Percentiles rank a stretch among this genome's conserved stretches.
Conservation (phyloP, 1,139 yeast species). For the Sugiyamaella castrensis region DNA sequence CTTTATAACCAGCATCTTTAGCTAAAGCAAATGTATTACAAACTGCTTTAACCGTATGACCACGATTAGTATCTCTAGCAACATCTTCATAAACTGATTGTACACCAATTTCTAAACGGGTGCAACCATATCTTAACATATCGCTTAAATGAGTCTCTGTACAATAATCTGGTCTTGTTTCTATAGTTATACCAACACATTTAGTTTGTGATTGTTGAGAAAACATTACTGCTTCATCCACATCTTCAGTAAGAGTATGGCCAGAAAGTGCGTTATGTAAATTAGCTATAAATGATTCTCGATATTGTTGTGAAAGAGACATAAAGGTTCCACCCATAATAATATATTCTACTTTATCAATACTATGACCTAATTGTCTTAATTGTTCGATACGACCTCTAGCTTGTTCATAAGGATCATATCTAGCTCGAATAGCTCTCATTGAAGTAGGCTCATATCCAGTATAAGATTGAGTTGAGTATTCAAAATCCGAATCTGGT, state of each 20-base stretch:
- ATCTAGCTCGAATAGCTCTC: conserved; percentile 97
- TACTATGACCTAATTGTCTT: conserved; percentile 91
- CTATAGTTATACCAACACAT: conserved; percentile 98
- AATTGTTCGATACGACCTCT: conserved; percentile 96
- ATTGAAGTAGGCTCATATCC: conserved; percentile 99
- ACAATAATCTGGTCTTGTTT: conserved; percentile 98
- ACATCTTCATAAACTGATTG: conserved; percentile 98
- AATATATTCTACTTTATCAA: conserved; percentile 95
- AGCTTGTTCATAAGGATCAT: conserved; percentile 98
- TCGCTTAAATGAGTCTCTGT: conserved; percentile 93
- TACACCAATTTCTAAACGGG: conserved; percentile 94
- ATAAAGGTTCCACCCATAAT: conserved; percentile 99
- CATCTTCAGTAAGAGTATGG: conserved; percentile 68
- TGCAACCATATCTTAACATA: conserved; percentile 95
- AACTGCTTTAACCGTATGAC: conserved; percentile 95
- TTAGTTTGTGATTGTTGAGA: conserved; percentile 95
- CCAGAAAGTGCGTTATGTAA: conserved; percentile 96
- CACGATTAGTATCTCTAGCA: conserved; percentile 97
- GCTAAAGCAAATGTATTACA: conserved; percentile 95
- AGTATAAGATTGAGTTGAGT: conserved; percentile 95
- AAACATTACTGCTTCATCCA: conserved; percentile 85
- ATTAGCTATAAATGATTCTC: conserved; percentile 85
- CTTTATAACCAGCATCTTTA: conserved; percentile 97
- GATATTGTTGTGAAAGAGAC: conserved; percentile 85
- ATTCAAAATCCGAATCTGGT: conserved; percentile 97